Base-by-base conservation (phyloP, 192 early-diverging fungal species). In the Obelidium mucronatum region DNA sequence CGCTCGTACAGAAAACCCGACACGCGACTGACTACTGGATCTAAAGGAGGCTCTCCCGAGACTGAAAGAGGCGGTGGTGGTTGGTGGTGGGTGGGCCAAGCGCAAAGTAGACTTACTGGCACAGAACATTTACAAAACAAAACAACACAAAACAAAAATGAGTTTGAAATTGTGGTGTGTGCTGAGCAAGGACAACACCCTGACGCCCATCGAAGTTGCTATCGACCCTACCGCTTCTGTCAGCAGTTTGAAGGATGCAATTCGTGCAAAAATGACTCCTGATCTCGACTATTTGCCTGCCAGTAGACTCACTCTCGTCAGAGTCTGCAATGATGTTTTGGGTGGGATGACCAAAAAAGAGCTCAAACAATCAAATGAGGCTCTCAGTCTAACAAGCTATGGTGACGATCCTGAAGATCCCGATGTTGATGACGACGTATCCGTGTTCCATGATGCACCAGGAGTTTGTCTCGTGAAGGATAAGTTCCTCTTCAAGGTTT, bases 1-100 rank as follows among this genome's bases (percentile, higher is more conserved):
- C 89, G 90, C 76, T 99, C 96, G 83, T 91, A 99, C 37, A 99
- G 72, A 56, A 92, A 85, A 24, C 96, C 96, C 24, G 90, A 90
- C 79, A 93, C 93, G 60, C 86, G 80, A 3, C 94, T 96, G 58
- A 97, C 85, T 33, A 99, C 97, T 3, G 97, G 96, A 71, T 94
- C 89, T 65, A 86, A 84, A 48, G 94, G 93, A 37, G 90, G 84
- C 82, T 97, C 95, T 31, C 96, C 96, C 40, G 95, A 96, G 79
- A 99, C 96, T 98, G 58, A 15, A 30, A 80, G 24, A 24, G 17
- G 24, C 0, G 35, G 11, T 75, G 28, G n/a, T 40, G 37, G 11
- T 24, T 58, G 44, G 48, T 37, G 19, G 48, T 24, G 30, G 30
- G 26, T 26, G 55, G 13, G 30, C 17, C 8, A 1, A 28, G 15